Conservation (phyloP, 192 early-diverging fungal genomes). For the Backusella parvicylindrica region DNA sequence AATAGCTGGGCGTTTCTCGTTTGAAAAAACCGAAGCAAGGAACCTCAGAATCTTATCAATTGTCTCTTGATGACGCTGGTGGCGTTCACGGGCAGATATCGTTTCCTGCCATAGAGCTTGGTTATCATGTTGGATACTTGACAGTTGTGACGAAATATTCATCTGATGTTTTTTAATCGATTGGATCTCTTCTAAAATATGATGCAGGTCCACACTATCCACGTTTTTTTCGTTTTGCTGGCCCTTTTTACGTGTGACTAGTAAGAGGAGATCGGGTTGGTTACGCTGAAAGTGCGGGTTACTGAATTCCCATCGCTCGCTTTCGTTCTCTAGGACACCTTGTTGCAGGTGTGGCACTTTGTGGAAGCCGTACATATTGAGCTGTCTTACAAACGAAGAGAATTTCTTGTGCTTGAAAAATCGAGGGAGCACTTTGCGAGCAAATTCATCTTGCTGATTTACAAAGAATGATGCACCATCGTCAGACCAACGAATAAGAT, state of each 20-base stretch:
- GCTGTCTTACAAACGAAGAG: conserved; percentile 86
- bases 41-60: conserved; percentile 96
- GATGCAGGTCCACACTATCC: conserved; percentile 46
- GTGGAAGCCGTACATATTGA: conserved; percentile 98
- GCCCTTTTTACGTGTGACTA: conserved; percentile 84
- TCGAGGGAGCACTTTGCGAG: conserved; percentile 63
- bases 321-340: conserved; percentile 76
- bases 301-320: conserved; percentile 90
- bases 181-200: conserved; percentile 76
- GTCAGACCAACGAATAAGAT: conserved; percentile 87
- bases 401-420: conserved; percentile 96
- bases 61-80: conserved; percentile 85
- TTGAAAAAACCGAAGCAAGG: conserved; percentile 84
- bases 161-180: conserved; percentile 92
- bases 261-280: conserved; percentile 85
- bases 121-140: conserved; percentile 87
- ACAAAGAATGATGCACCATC: conserved; percentile 86
- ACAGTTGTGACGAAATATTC: conserved; percentile 83
- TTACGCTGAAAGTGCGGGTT: conserved; percentile 88
- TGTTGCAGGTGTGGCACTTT: conserved; percentile 93
- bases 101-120: conserved; percentile 88
- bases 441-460: conserved; percentile 34
- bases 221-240: conserved; percentile 50
- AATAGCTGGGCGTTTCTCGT: conserved; percentile 45
- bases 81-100: conserved; percentile 64